A percentile compares a stretch with the other conserved stretches of the same genome.
Evolutionary conservation across 345 rosid species (phyloP).

Genomic region (Eucalyptus coolabah): DNA sequence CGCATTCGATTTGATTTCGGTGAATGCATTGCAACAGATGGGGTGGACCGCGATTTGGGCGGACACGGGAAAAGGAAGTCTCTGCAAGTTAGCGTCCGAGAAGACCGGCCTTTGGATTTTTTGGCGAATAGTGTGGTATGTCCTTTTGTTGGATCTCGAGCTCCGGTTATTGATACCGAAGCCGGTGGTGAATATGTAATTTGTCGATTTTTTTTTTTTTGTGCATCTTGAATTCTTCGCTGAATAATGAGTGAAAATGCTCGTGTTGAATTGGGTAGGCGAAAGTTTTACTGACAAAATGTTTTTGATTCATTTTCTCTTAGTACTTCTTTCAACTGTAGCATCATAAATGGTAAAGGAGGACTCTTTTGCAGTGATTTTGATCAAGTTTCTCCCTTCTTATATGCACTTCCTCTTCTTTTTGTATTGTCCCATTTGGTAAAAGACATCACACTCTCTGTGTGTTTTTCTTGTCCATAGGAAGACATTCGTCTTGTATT

Average conservation of each 20-base stretch:
- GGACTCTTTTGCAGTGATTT: neutral
- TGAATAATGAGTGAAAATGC: neutral
- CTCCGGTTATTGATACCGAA: neutral
- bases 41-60: neutral
- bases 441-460: neutral
- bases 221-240: neutral
- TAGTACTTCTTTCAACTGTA: neutral
- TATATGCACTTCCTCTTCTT: neutral
- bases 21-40: neutral
- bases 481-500: neutral
- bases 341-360: neutral
- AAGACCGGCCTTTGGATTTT: slow-evolving; percentile 20
- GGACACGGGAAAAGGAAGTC: neutral
- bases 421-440: neutral
- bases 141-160: neutral
- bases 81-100: neutral
- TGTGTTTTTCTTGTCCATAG: neutral
- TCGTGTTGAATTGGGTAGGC: neutral
- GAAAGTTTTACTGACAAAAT: neutral
- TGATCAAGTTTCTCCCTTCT: neutral
- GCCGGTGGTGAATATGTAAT: neutral
- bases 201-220: neutral
- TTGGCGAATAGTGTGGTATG: slow-evolving; percentile 28
- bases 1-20: neutral
- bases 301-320: neutral